A percentile compares a stretch with the other conserved stretches of the same genome.
Conservation (phyloP, 2,329 filamentous ascomycete genomes). For the Thielaviopsis cerberus region DNA sequence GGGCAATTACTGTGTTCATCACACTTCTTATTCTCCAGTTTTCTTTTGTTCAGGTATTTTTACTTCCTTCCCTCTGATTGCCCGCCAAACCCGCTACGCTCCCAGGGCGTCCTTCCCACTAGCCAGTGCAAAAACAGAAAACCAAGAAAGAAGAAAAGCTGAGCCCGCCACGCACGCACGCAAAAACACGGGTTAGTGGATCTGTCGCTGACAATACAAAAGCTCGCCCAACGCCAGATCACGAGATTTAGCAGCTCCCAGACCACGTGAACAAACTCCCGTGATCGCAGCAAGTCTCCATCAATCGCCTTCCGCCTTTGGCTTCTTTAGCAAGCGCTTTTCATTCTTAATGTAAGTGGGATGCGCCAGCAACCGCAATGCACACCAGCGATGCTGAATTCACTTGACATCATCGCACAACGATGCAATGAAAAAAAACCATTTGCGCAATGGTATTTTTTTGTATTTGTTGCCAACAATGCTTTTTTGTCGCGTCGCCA, state of each 20-base stretch:
- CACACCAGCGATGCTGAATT: neutral
- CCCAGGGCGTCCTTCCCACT: neutral
- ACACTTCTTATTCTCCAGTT: neutral
- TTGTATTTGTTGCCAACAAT: no score
- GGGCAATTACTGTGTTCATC: neutral
- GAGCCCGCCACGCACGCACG: neutral
- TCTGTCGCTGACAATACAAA: neutral
- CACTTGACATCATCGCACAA: neutral
- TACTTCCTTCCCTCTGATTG: neutral
- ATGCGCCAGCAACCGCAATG: neutral
- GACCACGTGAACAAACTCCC: conserved; percentile 28
- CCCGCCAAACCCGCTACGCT: neutral
- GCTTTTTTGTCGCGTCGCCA: neutral
- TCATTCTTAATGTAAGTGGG: conserved; percentile 13
- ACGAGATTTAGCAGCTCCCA: conserved; percentile 26
- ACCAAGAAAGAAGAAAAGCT: neutral
- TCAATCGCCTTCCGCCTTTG: neutral
- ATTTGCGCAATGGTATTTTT: neutral
- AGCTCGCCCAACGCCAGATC: conserved; percentile 23
- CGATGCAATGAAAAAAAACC: neutral
- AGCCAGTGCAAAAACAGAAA: neutral
- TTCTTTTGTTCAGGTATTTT: neutral
- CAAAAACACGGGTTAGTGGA: neutral
- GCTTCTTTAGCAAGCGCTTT: neutral
- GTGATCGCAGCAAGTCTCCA: conserved; percentile 18